Conservation (phyloP, 1,284 basidiomycete species). For the Pulveroboletus sp. region DNA sequence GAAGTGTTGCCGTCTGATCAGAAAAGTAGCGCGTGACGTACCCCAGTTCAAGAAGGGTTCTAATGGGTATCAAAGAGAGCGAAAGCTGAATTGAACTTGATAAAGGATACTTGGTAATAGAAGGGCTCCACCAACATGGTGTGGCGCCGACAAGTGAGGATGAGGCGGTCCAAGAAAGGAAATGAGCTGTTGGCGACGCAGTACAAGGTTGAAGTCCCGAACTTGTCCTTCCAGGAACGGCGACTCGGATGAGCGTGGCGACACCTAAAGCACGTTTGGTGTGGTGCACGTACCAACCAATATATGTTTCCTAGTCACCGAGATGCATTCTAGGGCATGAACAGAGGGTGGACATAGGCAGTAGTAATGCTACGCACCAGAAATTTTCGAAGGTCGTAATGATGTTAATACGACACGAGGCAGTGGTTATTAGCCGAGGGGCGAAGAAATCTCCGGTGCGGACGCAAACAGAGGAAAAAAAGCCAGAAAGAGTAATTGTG, state of each 20-base stretch:
- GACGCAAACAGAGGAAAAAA: slow-evolving; percentile 17
- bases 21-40: not conserved
- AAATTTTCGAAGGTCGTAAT: slow-evolving; percentile 9
- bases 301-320: not conserved
- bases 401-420: slow-evolving; percentile 16
- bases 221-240: slow-evolving; percentile 12
- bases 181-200: slow-evolving; percentile 15
- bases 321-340: slow-evolving; percentile 10
- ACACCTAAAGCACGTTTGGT: not conserved
- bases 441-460: slow-evolving; percentile 19
- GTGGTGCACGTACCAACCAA: not conserved
- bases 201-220: slow-evolving; percentile 30
- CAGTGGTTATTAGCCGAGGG: slow-evolving; percentile 27
- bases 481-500: slow-evolving; percentile 18
- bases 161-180: slow-evolving; percentile 21
- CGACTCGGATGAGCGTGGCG: not conserved
- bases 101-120: slow-evolving; percentile 9
- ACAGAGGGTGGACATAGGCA: not conserved
- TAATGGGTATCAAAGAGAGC: not conserved
- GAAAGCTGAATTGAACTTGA: slow-evolving; percentile 6
- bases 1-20: not conserved
- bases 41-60: not conserved
- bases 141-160: slow-evolving; percentile 13
- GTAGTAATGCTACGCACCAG: slow-evolving; percentile 6
- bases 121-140: not conserved